Evolutionary conservation across 2,329 filamentous ascomycete genomes (phyloP), one percentile per base, ranked within the genome.

Genomic region (Colletotrichum musae): DNA sequence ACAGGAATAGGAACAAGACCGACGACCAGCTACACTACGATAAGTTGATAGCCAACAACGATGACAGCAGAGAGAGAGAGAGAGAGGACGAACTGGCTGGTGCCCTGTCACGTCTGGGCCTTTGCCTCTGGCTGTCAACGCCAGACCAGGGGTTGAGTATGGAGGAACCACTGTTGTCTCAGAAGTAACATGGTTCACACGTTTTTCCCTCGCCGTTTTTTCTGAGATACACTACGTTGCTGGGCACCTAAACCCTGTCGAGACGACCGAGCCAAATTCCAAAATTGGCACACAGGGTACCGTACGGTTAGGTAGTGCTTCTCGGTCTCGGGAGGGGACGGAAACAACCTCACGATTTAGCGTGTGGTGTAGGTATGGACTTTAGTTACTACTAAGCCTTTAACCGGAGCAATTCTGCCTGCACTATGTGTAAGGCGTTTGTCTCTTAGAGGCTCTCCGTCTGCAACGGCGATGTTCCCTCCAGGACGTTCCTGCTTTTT

Each of bases 131-230:
- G 54, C 62, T 69, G 66, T 69, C 66, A 69, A 53, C 54, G 66
- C 41, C 66, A 69, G 39, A 36, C 32, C 32, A 36, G 43, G 54
- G 52, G n/a, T 59, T 50, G 61, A 51, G 24, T 45, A 64, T 24
- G 47, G 18, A 50, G 61, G 61, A 68, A 68, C 65, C 47, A 48
- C 48, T 54, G 28, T 48, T 69, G 66, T 69, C 66, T 69, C 66
- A 58, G 54, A 54, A 65, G 32, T 26, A n/a, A 43, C 66, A 60
- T 69, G 62, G 54, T 53, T 56, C 62, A 26, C 56, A 66, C 62
- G 61, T 66, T 69, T 60, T 69, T n/a, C n/a, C 9, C 39, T 9
- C 28, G 16, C 41, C 15, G 16, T 18, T 60, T 18, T 48, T 47
- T 64, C 12, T 52, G 51, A 36, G 32, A 36, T 36, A 36, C 32